phyloP scores from a whole-genome alignment of 2,329 filamentous ascomycete genomes.

The Graphium sp. region DNA sequence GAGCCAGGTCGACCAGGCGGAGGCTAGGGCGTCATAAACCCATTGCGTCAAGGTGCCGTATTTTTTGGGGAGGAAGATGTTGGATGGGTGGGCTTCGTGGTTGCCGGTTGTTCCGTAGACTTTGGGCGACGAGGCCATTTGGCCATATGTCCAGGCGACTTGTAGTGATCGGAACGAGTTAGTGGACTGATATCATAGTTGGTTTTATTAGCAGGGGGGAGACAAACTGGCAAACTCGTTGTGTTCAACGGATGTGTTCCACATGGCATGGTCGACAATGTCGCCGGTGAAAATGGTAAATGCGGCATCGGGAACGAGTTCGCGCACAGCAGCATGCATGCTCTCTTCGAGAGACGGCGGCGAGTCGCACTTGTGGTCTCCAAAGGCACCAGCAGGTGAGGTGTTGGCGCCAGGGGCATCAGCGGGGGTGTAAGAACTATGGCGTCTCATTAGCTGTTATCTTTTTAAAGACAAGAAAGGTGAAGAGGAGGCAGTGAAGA shows the following conservation, averaged over 20 bases:
- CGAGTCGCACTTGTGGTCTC: slow-evolving; percentile 34
- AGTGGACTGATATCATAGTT: background rate
- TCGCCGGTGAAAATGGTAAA: slow-evolving; percentile 46
- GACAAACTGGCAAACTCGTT: slow-evolving; percentile 10
- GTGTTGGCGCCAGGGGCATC: slow-evolving; percentile 29
- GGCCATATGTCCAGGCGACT: slow-evolving; percentile 27
- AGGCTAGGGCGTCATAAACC: slow-evolving; percentile 31
- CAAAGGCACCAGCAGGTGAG: slow-evolving; percentile 31
- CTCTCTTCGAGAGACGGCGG: slow-evolving; percentile 33
- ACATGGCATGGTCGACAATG: slow-evolving; percentile 33
- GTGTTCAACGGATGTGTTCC: slow-evolving; percentile 21
- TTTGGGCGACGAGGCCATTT: slow-evolving; percentile 23
- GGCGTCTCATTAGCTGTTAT: slow-evolving; percentile 3
- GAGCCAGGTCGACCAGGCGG: slow-evolving; percentile 29
- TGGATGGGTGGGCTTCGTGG: slow-evolving; percentile 36
- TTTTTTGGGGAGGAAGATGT: slow-evolving; percentile 26
- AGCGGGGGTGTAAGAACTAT: slow-evolving; percentile 23
- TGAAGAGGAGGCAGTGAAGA: background rate
- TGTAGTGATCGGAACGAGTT: background rate
- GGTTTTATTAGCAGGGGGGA: background rate
- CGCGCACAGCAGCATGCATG: slow-evolving; percentile 33
- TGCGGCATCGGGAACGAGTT: slow-evolving; percentile 24
- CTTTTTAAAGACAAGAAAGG: background rate
- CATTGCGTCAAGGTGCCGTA: slow-evolving; percentile 25
- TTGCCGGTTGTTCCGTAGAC: slow-evolving; percentile 39